Conservation (phyloP, 345 rosid species). For the Hibiscus tridactylites region DNA sequence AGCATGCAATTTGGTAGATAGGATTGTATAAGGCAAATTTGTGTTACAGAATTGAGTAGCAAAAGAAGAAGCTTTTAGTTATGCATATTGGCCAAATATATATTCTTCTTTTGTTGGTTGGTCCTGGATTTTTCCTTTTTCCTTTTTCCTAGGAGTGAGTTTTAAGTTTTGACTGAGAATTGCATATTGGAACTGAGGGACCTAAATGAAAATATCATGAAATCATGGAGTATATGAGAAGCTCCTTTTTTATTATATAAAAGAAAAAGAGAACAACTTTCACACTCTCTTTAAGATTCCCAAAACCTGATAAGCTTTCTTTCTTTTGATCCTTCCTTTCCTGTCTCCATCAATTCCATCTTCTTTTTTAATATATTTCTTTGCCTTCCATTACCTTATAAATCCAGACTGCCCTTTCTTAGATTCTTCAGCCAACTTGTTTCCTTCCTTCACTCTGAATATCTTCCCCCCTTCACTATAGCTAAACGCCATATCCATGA, state of each 20-base stretch:
- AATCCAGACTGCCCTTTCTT: not conserved
- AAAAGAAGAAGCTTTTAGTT: not conserved
- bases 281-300: slow-evolving; percentile 14
- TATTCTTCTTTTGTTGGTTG: not conserved
- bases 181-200: not conserved
- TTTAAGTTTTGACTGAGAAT: slow-evolving; percentile 7
- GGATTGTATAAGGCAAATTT: not conserved
- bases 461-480: not conserved
- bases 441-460: not conserved
- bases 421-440: slow-evolving; percentile 15
- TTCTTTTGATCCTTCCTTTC: slow-evolving; percentile 19
- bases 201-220: not conserved
- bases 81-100: not conserved
- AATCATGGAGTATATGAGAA: not conserved
- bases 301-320: slow-evolving; percentile 17
- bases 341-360: slow-evolving; percentile 23
- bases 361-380: not conserved
- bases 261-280: not conserved
- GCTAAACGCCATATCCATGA: slow-evolving; percentile 18
- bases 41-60: not conserved
- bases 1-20: not conserved
- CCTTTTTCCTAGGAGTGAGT: slow-evolving; percentile 1
- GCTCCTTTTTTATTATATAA: not conserved
- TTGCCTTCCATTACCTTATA: slow-evolving; percentile 13
- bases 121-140: not conserved